These are phyloP conservation scores for Cryphonectria japonica DNA, from an alignment of 2,329 filamentous ascomycete genomes.

Conservation along the genomic window DNA sequence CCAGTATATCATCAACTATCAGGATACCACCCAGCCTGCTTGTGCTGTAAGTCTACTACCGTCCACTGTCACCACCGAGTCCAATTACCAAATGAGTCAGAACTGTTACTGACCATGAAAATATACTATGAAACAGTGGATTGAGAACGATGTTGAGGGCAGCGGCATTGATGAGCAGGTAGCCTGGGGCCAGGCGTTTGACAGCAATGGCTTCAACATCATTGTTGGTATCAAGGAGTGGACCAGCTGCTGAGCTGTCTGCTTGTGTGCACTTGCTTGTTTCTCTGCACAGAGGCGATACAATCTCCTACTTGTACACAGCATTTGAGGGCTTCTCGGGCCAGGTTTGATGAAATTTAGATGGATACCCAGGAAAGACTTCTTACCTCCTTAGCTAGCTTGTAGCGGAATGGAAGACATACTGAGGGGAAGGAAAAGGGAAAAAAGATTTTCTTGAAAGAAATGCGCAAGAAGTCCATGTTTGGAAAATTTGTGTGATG, in stretches of 20 bases:
- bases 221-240: slow-evolving; percentile 2
- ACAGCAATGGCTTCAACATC: slow-evolving; percentile 3
- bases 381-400: not conserved
- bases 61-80: not conserved
- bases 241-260: not conserved
- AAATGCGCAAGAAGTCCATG: not conserved
- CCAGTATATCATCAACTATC: slow-evolving; percentile 5
- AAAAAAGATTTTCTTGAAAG: not conserved
- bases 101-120: not conserved
- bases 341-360: not conserved
- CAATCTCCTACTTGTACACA: not conserved
- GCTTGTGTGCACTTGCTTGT: not conserved
- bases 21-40: not conserved
- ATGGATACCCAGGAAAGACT: not conserved
- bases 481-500: not conserved
- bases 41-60: not conserved
- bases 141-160: not conserved
- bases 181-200: slow-evolving; percentile 6
- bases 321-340: not conserved
- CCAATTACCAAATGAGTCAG: not conserved
- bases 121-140: not conserved
- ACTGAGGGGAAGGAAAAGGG: no score
- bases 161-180: not conserved
- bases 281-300: not conserved
- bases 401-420: not conserved